Base-by-base conservation (phyloP, 371 early-diverging fungal genomes). In the Mucor racemosus region DNA sequence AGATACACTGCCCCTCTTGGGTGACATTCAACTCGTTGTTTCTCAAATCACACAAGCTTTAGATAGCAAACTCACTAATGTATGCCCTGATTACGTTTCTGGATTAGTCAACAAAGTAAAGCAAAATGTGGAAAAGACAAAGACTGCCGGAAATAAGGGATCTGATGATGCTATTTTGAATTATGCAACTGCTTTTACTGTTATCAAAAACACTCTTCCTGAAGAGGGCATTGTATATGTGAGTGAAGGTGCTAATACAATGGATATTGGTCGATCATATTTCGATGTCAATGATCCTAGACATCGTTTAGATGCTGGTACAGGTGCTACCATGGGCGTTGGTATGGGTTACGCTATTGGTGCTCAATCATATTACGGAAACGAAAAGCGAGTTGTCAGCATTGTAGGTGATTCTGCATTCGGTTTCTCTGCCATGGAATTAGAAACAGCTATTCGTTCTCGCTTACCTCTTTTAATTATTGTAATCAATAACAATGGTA, bases 391-490 rank as follows among this genome's bases (percentile, higher is more conserved):
- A 4, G 85, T 92, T 4, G 86, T 92, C 8, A 87, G 88, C 13
- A 84, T 94, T 41, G 87, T 91, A 26, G 94, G 94, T 34, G 94
- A 94, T 73, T 90, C 91, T 14, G 94, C 92, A 3, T 93, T 93
- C 84, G 93, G 93, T 13, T 93, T 93, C 74, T 89, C 90, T 66
- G 92, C 90, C 5, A 91, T 92, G 88, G 94, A 94, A 72, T 66
- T 93, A 19, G 94, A 94, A 71, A 93, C 94, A 13, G 92, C 90
- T 1, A 79, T 85, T 15, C 82, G 94, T n/a, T 75, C 80, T 19
- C 76, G 81, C 13, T 69, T 93, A 35, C 89, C 92, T 4, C 69
- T 93, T 7, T 53, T 92, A 5, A 79, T 92, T 26, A 81, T 94
- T 31, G 88, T 94, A 5, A 90, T 94, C 64, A 94, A 94, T 73